Conservation (phyloP, 2,329 filamentous ascomycete species). For the Kalaharituber pfeilii region DNA sequence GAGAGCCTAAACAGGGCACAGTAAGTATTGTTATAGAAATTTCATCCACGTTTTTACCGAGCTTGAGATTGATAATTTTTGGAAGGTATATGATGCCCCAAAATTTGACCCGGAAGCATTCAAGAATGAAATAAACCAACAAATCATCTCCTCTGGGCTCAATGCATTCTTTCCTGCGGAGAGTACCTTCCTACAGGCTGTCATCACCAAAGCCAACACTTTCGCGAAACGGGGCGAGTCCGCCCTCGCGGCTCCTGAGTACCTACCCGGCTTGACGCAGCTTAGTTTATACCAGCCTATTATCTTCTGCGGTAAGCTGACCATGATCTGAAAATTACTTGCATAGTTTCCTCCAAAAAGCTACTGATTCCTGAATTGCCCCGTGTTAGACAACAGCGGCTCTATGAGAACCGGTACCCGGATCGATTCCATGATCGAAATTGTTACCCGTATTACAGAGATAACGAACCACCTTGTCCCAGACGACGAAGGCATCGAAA, state of each 20-base stretch:
- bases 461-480: conserved; percentile 2
- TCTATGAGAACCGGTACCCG: not conserved
- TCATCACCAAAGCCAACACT: not conserved
- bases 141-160: not conserved
- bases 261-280: not conserved
- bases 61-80: not conserved
- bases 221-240: not conserved
- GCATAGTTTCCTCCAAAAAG: too few species aligned
- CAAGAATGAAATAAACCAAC: not conserved
- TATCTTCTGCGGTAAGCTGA: not conserved
- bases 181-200: not conserved
- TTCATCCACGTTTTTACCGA: not conserved
- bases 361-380: not conserved
- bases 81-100: not conserved
- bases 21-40: not conserved
- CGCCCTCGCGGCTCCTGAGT: not conserved
- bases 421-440: conserved; percentile 1
- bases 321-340: too few species aligned
- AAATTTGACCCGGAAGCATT: not conserved
- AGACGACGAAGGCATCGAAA: not conserved
- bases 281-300: conserved; percentile 1
- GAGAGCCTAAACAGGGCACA: not conserved
- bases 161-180: conserved; percentile 1
- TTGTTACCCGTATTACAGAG: not conserved
- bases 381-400: conserved; percentile 1